Evolutionary conservation across 257 asterid species (phyloP), one percentile per base, ranked within the genome.

Genomic region (Handroanthus guayacan): DNA sequence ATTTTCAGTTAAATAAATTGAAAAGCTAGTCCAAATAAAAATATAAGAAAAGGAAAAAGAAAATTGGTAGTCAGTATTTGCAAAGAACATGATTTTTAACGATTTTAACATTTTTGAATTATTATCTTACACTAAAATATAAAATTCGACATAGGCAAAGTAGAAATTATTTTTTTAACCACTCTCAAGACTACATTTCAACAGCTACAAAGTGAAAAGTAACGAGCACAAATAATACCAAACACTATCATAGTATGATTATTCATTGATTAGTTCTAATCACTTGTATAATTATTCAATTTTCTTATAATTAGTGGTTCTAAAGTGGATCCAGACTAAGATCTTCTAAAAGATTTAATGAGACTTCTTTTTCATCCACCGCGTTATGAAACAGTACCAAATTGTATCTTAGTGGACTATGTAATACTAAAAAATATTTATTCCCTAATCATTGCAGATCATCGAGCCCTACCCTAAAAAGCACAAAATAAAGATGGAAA

Each of bases 401-500:
- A 61, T 16, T 36, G 31, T 37, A 12, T 5, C 45, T 41, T 34
- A 39, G 54, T 69, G 72, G 72, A 83, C 54, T 47, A 67, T 43
- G 52, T 50, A 78, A 54, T 81, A 73, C 5, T 45, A 74, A 67
- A 80, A 67, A 25, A 25, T 25, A 25, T 25, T 44, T 50, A 38
- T 60, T 52, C 43, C 67, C 36, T 69, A 85, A 85, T 79, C 17
- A 87, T 85, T 83, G 75, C 72, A 75, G 31, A 41, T 52, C 74
- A 79, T 71, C 67, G 75, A 79, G 83, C 85, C 86, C 89, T 71
- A 82, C 77, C 72, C 73, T 41, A 8, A 69, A 81, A 83, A 80
- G 71, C 55, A 75, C 75, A 47, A 62, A 71, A 79, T 61, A 76
- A 79, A 87, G 73, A 71, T 73, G 16, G 61, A 70, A 79, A 78